Conservation (phyloP, 2,329 filamentous ascomycete species). For the Pseudogymnoascus sp. region DNA sequence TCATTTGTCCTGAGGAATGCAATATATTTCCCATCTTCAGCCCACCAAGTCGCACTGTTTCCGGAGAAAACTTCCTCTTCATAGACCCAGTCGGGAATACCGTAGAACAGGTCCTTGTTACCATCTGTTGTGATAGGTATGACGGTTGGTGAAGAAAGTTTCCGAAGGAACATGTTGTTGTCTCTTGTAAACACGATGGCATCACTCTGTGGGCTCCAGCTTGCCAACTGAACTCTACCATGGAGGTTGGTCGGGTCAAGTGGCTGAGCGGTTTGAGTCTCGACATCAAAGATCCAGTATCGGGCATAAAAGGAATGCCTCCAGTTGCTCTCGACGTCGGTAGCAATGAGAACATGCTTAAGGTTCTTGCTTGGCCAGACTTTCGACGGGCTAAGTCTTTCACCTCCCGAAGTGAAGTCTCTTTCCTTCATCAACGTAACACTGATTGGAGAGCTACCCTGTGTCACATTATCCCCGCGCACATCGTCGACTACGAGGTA, state of each 20-base stretch:
- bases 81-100: conserved; percentile 96
- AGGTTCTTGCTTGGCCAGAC: conserved; percentile 76
- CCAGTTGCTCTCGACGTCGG: conserved; percentile 70
- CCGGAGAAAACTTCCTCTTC: conserved; percentile 74
- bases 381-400: conserved; percentile 49
- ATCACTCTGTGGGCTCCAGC: conserved; percentile 83
- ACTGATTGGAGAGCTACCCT: conserved; percentile 40
- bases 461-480: conserved; percentile 44
- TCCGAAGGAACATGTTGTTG: conserved; percentile 84
- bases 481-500: conserved; percentile 88
- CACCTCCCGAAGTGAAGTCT: conserved; percentile 53
- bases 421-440: conserved; percentile 69
- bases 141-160: conserved; percentile 38
- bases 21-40: conserved; percentile 77
- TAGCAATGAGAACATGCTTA: conserved; percentile 78
- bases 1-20: conserved; percentile 94
- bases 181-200: conserved; percentile 81
- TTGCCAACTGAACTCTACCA: conserved; percentile 71
- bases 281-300: conserved; percentile 92
- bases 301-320: conserved; percentile 78
- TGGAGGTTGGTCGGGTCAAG: conserved; percentile 63
- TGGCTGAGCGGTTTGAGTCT: conserved; percentile 67
- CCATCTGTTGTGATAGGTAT: conserved; percentile 77
- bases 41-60: conserved; percentile 92
- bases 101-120: conserved; percentile 84